Percentiles rank a stretch among this genome's conserved stretches.
phyloP scores from a whole-genome alignment of 129 eudicot species.

The Solidago caesia region DNA sequence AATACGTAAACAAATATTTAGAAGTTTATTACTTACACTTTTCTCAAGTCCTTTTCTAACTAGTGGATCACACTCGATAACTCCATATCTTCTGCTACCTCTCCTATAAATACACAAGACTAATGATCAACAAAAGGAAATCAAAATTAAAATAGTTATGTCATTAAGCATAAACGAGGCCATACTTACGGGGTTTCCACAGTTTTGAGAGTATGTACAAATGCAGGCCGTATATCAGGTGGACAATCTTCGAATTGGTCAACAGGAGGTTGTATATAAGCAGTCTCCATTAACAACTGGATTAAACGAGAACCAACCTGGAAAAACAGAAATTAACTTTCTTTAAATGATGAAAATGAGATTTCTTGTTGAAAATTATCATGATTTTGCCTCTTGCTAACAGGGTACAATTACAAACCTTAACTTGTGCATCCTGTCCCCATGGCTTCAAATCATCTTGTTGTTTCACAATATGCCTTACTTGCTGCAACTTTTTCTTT shows the following conservation, averaged over 20 bases:
- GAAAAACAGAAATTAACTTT: conserved; percentile 1
- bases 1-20: background rate
- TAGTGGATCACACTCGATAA: conserved; percentile 88
- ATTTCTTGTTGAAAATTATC: background rate
- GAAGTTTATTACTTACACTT: conserved; percentile 54
- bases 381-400: background rate
- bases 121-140: background rate
- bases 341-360: conserved; percentile 10
- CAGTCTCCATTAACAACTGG: conserved; percentile 78
- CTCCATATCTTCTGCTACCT: conserved; percentile 78
- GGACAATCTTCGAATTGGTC: conserved; percentile 76
- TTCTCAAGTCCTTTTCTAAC: conserved; percentile 87
- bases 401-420: conserved; percentile 51
- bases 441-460: conserved; percentile 71
- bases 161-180: conserved; percentile 6
- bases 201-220: conserved; percentile 67
- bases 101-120: conserved; percentile 42
- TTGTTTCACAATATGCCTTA: conserved; percentile 59
- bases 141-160: conserved; percentile 6
- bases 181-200: conserved; percentile 69
- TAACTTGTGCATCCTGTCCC: conserved; percentile 91
- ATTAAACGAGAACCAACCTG: conserved; percentile 92
- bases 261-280: conserved; percentile 88
- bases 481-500: conserved; percentile 61
- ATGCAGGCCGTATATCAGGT: conserved; percentile 95